These are phyloP conservation scores for Beauveria asiatica DNA, from an alignment of 2,329 filamentous ascomycete genomes.

Conservation along the genomic window DNA sequence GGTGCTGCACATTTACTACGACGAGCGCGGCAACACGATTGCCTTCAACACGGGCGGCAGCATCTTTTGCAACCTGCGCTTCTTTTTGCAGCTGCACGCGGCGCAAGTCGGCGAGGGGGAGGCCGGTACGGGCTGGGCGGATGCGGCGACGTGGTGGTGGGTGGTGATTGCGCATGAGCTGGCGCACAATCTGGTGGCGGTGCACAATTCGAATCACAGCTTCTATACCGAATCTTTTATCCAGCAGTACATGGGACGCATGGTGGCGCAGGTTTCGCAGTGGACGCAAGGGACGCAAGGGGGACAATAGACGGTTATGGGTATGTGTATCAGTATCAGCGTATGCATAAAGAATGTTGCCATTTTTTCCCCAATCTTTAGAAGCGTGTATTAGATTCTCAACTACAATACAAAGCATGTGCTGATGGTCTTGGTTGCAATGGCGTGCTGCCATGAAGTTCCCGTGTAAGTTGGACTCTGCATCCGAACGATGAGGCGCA, in stretches of 20 bases:
- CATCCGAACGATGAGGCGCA: too few relatives aligned
- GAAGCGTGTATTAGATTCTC: neutral
- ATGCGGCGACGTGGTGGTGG: conserved; percentile 83
- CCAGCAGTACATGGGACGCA: conserved; percentile 65
- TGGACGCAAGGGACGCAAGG: conserved; percentile 9
- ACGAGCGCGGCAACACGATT: conserved; percentile 69
- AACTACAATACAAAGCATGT: neutral
- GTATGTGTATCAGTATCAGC: neutral
- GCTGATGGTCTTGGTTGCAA: too few relatives aligned
- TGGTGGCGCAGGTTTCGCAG: conserved; percentile 44
- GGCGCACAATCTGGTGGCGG: conserved; percentile 79
- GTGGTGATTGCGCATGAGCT: conserved; percentile 93
- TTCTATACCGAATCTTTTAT: conserved; percentile 81
- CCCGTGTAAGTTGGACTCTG: too few relatives aligned
- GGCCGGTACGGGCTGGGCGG: conserved; percentile 43
- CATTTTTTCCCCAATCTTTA: neutral
- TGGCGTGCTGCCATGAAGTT: too few relatives aligned
- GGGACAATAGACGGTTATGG: neutral
- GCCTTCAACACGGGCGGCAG: conserved; percentile 85
- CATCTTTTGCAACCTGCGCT: conserved; percentile 89
- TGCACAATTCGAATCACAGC: conserved; percentile 71
- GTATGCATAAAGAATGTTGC: neutral
- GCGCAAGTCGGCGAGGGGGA: conserved; percentile 27
- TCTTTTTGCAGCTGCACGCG: conserved; percentile 73
- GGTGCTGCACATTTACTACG: conserved; percentile 80